phyloP scores from a whole-genome alignment of 2,329 filamentous ascomycete genomes.

The Paecilomyces sp. region DNA sequence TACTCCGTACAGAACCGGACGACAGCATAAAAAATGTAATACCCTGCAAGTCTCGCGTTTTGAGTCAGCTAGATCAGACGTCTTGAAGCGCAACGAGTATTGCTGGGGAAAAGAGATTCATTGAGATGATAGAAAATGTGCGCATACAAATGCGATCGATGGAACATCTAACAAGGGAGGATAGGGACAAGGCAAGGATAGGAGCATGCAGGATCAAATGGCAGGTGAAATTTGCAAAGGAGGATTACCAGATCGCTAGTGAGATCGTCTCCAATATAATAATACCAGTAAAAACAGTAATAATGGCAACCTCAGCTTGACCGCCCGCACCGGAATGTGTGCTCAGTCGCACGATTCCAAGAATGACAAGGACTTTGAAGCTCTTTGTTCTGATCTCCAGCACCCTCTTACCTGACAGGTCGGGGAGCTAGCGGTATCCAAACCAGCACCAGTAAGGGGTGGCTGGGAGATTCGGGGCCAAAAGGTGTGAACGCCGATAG shows the following conservation, averaged over 20 bases:
- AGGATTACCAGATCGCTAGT: neutral
- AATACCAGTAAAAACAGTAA: neutral
- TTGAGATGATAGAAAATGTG: neutral
- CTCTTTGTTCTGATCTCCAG: neutral
- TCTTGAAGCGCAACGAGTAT: neutral
- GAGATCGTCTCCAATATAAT: neutral
- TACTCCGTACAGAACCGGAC: neutral
- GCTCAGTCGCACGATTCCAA: neutral
- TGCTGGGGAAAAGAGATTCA: neutral
- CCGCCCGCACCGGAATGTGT: neutral
- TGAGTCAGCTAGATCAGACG: neutral
- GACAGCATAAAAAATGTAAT: neutral
- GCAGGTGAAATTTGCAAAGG: neutral
- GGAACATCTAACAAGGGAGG: constrained; percentile 1
- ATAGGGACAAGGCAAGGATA: constrained; percentile 6
- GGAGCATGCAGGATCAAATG: constrained; percentile 10
- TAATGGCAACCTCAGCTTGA: neutral
- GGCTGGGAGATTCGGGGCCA: constrained; percentile 14
- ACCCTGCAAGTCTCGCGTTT: neutral
- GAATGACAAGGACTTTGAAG: neutral
- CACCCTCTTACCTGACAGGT: neutral
- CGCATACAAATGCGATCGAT: neutral
- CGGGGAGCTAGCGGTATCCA: neutral
- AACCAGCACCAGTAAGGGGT: constrained; percentile 6
- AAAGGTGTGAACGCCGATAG: constrained; percentile 2